These are phyloP conservation scores for Sugiyamaella lignohabitans DNA, from an alignment of 805 yeast genomes.

Conservation along the genomic window DNA sequence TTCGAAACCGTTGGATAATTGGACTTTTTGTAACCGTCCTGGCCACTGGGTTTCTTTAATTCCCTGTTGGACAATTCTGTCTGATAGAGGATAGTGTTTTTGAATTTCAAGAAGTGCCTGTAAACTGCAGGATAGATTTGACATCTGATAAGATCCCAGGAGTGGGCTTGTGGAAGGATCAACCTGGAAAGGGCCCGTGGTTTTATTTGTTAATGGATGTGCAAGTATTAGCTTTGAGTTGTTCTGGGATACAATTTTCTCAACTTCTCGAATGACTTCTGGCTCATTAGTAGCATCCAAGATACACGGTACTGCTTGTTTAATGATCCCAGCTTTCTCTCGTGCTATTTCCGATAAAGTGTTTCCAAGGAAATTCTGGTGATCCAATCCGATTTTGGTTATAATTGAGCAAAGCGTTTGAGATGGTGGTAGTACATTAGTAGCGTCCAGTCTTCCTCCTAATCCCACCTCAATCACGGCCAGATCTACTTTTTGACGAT, in stretches of 20 bases:
- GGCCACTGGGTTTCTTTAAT: constrained; percentile 65
- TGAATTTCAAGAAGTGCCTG: constrained; percentile 41
- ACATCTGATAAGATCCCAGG: constrained; percentile 64
- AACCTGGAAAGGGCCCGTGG: constrained; percentile 7
- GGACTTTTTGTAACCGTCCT: constrained; percentile 66
- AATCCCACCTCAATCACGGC: constrained; percentile 93
- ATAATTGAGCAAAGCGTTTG: constrained; percentile 63
- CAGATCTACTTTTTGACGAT: constrained; percentile 49
- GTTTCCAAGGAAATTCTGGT: constrained; percentile 67
- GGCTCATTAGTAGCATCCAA: constrained; percentile 61
- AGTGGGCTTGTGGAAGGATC: constrained; percentile 38
- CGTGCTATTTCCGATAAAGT: constrained; percentile 58
- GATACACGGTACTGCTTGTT: constrained; percentile 52
- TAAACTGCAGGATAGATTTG: constrained; percentile 64
- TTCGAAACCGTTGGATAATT: constrained; percentile 25
- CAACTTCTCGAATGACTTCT: constrained; percentile 45
- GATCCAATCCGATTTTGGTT: constrained; percentile 83
- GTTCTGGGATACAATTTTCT: constrained; percentile 31
- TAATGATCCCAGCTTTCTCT: constrained; percentile 85
- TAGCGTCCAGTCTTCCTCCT: constrained; percentile 87
- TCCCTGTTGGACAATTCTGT: constrained; percentile 42
- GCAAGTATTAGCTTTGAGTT: constrained; percentile 29
- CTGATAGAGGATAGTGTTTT: constrained; percentile 30
- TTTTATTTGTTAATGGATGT: not conserved
- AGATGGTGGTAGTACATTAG: constrained; percentile 49